Evolutionary conservation across 495 filamentous ascomycete species (phyloP).

Genomic region (Penicillium cosmopolitanum): DNA sequence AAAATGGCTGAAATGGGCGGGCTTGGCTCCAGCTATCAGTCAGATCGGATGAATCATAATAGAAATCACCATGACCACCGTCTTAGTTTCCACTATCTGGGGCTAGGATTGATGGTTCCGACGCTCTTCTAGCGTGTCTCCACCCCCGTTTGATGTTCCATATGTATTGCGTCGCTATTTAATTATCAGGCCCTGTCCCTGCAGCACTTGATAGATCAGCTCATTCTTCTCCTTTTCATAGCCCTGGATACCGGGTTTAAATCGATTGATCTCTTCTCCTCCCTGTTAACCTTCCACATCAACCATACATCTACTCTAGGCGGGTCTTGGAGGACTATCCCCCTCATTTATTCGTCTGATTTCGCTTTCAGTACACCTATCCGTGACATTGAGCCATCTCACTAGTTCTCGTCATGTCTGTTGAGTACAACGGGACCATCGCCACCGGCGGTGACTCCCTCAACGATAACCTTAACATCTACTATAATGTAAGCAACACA

Average conservation of each 20-base stretch:
- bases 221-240: slow-evolving; percentile 13
- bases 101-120: slow-evolving; percentile 26
- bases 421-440: slow-evolving; percentile 67
- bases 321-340: background rate
- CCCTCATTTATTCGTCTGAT: background rate
- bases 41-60: slow-evolving; percentile 28
- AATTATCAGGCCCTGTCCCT: slow-evolving; percentile 29
- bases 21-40: slow-evolving; percentile 30
- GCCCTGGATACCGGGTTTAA: background rate
- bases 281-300: background rate
- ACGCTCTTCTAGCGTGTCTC: slow-evolving; percentile 23
- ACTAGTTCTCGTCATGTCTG: slow-evolving; percentile 35
- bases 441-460: slow-evolving; percentile 76
- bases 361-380: background rate
- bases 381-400: slow-evolving; percentile 12
- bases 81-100: slow-evolving; percentile 26
- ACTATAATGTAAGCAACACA: slow-evolving; percentile 67
- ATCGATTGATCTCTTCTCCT: slow-evolving; percentile 9
- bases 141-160: slow-evolving; percentile 7
- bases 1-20: slow-evolving; percentile 21
- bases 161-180: slow-evolving; percentile 24
- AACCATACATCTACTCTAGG: background rate
- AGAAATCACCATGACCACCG: slow-evolving; percentile 29
- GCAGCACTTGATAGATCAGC: slow-evolving; percentile 30
- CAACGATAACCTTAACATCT: slow-evolving; percentile 75